These are phyloP conservation scores for Malus hybrid DNA, from an alignment of 331 rosid species.

Conservation along the genomic window DNA sequence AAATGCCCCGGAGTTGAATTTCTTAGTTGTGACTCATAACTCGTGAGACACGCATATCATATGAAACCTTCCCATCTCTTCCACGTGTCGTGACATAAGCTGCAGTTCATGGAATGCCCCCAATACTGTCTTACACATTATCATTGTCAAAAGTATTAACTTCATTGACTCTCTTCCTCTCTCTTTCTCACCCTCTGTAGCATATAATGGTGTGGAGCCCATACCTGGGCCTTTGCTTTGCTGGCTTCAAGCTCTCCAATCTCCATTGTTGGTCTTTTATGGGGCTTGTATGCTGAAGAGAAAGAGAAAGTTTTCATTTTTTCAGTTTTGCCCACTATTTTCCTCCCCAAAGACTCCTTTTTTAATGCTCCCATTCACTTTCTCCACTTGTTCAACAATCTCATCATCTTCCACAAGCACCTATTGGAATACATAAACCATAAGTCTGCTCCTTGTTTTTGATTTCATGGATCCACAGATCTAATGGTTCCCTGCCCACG, in stretches of 20 bases:
- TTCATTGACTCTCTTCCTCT: conserved; percentile 27
- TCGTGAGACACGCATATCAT: background rate
- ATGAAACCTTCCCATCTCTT: conserved; percentile 12
- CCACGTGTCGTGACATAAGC: conserved; percentile 41
- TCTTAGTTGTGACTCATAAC: too few relatives aligned
- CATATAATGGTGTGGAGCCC: conserved; percentile 61
- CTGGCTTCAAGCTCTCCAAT: conserved; percentile 72
- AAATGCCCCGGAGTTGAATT: background rate
- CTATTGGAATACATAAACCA: background rate
- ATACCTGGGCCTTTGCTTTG: conserved; percentile 65
- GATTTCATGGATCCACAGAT: conserved; percentile 63
- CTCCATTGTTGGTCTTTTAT: conserved; percentile 57
- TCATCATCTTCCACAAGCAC: conserved; percentile 24
- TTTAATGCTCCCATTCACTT: conserved; percentile 21
- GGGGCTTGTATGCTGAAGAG: conserved; percentile 36
- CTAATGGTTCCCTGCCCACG: conserved; percentile 32
- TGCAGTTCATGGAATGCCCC: conserved; percentile 32
- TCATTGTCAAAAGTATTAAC: conserved; percentile 17
- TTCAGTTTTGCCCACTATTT: conserved; percentile 26
- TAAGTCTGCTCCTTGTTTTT: conserved; percentile 10
- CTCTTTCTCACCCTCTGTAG: conserved; percentile 16
- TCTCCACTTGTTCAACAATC: conserved; percentile 24
- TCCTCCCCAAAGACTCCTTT: conserved; percentile 16
- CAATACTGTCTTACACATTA: conserved; percentile 9
- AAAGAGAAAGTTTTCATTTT: background rate